Evolutionary conservation across 495 filamentous ascomycete genomes (phyloP).

Genomic region (Beverwykella pulmonaria): DNA sequence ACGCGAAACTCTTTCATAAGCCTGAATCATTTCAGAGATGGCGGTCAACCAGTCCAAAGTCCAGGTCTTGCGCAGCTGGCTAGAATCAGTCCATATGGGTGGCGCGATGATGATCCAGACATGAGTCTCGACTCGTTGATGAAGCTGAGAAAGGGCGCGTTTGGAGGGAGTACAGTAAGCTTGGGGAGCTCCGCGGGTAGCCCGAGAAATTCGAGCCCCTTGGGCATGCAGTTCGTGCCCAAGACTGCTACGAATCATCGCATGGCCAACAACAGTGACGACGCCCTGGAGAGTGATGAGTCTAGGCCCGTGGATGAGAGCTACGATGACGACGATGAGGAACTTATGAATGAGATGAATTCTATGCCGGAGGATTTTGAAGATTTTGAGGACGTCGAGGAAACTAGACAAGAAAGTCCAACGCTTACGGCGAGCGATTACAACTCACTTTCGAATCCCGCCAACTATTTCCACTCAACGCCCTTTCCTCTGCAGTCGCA

Average conservation of each 20-base stretch:
- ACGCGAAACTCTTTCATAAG: conserved; percentile 89
- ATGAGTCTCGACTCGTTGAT: conserved; percentile 72
- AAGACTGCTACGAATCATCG: conserved; percentile 6
- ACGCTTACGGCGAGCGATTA: conserved; percentile 34
- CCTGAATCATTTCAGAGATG: conserved; percentile 60
- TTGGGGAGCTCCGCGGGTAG: conserved; percentile 22
- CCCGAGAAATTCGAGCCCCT: conserved; percentile 38
- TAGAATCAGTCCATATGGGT: conserved; percentile 59
- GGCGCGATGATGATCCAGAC: conserved; percentile 61
- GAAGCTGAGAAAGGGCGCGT: conserved; percentile 72
- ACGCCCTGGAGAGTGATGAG: conserved; percentile 22
- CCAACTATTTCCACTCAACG: not conserved
- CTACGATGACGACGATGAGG: conserved; percentile 21
- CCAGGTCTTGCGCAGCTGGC: conserved; percentile 74
- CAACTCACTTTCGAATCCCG: conserved; percentile 21
- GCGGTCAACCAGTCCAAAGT: conserved; percentile 48
- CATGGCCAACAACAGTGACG: not conserved
- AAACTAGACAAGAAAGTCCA: conserved; percentile 25
- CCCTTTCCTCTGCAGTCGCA: conserved; percentile 1
- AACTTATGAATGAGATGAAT: conserved; percentile 30
- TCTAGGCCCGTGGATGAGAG: conserved; percentile 14
- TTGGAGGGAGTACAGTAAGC: conserved; percentile 79
- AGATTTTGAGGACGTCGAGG: conserved; percentile 10
- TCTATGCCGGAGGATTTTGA: conserved; percentile 22
- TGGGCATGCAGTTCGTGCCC: conserved; percentile 26